Conservation (phyloP, 768 basidiomycete genomes). For the Podaxis sp. region DNA sequence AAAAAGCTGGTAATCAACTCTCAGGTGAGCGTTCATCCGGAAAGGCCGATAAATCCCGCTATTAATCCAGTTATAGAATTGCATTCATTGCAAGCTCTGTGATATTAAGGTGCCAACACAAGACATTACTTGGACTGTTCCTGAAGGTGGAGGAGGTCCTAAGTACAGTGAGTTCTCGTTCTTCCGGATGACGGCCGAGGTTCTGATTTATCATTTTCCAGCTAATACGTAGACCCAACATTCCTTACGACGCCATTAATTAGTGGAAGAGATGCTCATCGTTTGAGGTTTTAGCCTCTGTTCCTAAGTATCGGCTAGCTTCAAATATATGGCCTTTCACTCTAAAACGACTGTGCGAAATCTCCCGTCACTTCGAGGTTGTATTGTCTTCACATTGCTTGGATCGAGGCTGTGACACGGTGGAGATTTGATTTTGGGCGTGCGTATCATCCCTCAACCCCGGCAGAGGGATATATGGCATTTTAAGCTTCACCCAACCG, state of each 20-base stretch:
- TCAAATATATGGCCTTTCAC: no score
- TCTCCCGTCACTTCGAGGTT: no score
- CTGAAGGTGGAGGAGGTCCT: constrained; percentile 95
- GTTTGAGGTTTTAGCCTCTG: no score
- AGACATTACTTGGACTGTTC: constrained; percentile 96
- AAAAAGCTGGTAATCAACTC: constrained; percentile 95
- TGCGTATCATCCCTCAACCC: no score
- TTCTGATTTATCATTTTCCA: background rate
- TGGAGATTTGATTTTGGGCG: no score
- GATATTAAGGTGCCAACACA: constrained; percentile 96
- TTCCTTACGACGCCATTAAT: background rate
- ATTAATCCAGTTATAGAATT: constrained; percentile 56
- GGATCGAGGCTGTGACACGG: no score
- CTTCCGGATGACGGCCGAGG: background rate
- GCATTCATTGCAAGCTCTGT: constrained; percentile 93
- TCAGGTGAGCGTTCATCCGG: constrained; percentile 51
- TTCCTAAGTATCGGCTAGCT: no score
- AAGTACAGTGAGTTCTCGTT: constrained; percentile 73
- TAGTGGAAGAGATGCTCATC: no score
- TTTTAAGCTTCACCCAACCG: no score
- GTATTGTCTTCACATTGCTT: no score
- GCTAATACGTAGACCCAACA: constrained; percentile 1
- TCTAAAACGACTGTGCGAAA: no score
- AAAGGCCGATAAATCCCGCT: background rate
- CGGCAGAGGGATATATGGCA: no score